Percentiles rank a stretch among this genome's conserved stretches.
Conservation (phyloP, 108 stramenopile genomes). For the Asterionellopsis glacialis region DNA sequence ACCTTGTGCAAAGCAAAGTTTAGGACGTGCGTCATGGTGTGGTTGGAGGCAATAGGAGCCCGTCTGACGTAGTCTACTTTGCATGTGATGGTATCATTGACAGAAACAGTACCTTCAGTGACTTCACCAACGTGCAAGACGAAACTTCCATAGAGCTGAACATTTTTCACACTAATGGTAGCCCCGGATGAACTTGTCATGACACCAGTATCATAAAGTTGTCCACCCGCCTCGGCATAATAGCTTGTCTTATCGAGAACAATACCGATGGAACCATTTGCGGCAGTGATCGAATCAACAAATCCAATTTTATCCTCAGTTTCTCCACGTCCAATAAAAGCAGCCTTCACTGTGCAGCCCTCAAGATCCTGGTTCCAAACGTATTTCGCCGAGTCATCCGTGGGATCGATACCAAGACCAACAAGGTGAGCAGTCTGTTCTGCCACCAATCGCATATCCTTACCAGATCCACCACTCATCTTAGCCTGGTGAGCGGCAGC, state of each 20-base stretch:
- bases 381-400: slow-evolving; percentile 89
- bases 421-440: slow-evolving; percentile 94
- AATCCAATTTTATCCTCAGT: slow-evolving; percentile 78
- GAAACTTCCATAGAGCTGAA: slow-evolving; percentile 88
- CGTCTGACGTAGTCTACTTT: slow-evolving; percentile 97
- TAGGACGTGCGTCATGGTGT: slow-evolving; percentile 99
- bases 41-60: slow-evolving; percentile 92
- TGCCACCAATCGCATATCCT: slow-evolving; percentile 94
- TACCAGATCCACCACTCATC: slow-evolving; percentile 84
- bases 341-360: slow-evolving; percentile 77
- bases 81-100: slow-evolving; percentile 80
- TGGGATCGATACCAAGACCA: slow-evolving; percentile 58
- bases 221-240: slow-evolving; percentile 97
- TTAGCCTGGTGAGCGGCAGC: slow-evolving; percentile 66
- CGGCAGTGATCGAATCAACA: slow-evolving; percentile 25
- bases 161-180: slow-evolving; percentile 69
- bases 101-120: slow-evolving; percentile 55
- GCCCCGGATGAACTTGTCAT: slow-evolving; percentile 48
- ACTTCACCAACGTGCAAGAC: slow-evolving; percentile 89
- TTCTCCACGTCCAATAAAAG: slow-evolving; percentile 88
- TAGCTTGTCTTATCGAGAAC: slow-evolving; percentile 91
- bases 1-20: slow-evolving; percentile 93
- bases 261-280: slow-evolving; percentile 79
- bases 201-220: slow-evolving; percentile 89
- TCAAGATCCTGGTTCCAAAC: slow-evolving; percentile 76